Evolutionary conservation across 1,284 basidiomycete genomes (phyloP), one percentile per base, ranked within the genome.

Genomic region (Leccinum fallax): DNA sequence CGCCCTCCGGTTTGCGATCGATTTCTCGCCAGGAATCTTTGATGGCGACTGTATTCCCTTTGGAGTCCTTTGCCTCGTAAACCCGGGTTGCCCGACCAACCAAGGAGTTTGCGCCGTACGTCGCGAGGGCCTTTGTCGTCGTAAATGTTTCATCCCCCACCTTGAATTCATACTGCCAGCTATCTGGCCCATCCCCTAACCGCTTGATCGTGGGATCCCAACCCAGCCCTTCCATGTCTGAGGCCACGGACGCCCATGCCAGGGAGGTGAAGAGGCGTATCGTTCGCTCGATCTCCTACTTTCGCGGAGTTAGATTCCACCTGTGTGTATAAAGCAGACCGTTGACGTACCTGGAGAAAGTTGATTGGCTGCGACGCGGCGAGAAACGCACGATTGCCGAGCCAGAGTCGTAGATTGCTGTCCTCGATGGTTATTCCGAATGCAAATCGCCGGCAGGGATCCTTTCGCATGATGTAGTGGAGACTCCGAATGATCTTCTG

Each of bases 381-480:
- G 6, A 68, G 65, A 5, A 64, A 30, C 15, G 60, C 52, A 15
- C 57, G 40, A 49, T 34, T 24, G 4, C 5, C 10, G 15, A 2
- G 53, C 65, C 66, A 67, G 24, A 69, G 2, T 38, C 67, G 60
- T 57, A 69, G 26, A 0, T 57, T 8, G 15, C 4, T 61, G 26
- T 61, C 58, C 51, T 69, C 53, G 21, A 69, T 8, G 0, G 53
- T 69, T 32, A 67, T 60, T 4, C 65, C 58, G 3, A 67, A 59
- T 6, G 49, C 24, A 11, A 68, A 66, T 1, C 38, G 49, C 4
- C 43, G 38, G 46, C 49, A 36, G 0, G 48, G 61, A 6, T 66
- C 64, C 26, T 67, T 58, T 0, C 40, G 52, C 65, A 66, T 66
- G 30, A 66, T 66, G 10, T 51, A 24, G 15, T 68, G 58, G 5